phyloP scores from a whole-genome alignment of 1,284 basidiomycete genomes.

The Ustilago bromivora region DNA sequence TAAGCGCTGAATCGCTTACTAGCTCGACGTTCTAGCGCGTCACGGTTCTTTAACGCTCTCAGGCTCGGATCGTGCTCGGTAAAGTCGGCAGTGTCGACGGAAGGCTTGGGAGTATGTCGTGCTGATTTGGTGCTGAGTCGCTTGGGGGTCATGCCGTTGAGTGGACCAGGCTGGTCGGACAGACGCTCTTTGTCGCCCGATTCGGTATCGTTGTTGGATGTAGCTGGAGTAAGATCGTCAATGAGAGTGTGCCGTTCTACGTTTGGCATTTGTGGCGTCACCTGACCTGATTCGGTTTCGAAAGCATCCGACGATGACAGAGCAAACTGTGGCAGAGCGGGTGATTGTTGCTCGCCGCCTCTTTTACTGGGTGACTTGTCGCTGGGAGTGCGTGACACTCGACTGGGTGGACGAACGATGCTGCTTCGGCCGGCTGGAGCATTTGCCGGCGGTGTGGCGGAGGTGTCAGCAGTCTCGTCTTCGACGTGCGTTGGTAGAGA shows the following conservation, averaged over 20 bases:
- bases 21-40: slow-evolving; percentile 88
- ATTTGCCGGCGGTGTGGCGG: slow-evolving; percentile 10
- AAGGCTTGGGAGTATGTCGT: slow-evolving; percentile 42
- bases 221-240: slow-evolving; percentile 16
- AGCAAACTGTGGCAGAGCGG: slow-evolving; percentile 20
- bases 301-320: slow-evolving; percentile 26
- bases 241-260: slow-evolving; percentile 43
- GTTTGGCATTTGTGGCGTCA: slow-evolving; percentile 35
- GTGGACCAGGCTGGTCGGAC: slow-evolving; percentile 26
- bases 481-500: neutral
- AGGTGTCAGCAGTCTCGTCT: slow-evolving; percentile 17
- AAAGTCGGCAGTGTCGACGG: slow-evolving; percentile 57
- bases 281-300: slow-evolving; percentile 30
- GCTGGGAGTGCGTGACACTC: slow-evolving; percentile 26
- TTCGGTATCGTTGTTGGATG: slow-evolving; percentile 3
- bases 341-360: slow-evolving; percentile 15
- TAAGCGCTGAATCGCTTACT: slow-evolving; percentile 97
- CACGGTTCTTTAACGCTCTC: slow-evolving; percentile 86
- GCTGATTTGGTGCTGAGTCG: slow-evolving; percentile 35
- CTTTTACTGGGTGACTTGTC: slow-evolving; percentile 28
- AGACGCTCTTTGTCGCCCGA: slow-evolving; percentile 23
- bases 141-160: slow-evolving; percentile 31
- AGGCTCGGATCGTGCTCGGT: slow-evolving; percentile 85
- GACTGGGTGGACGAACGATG: slow-evolving; percentile 35
- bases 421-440: slow-evolving; percentile 11